Percentiles rank a stretch among this genome's conserved stretches.
phyloP scores from a whole-genome alignment of 1,139 yeast species.

The Spathaspora jeffriesii region DNA sequence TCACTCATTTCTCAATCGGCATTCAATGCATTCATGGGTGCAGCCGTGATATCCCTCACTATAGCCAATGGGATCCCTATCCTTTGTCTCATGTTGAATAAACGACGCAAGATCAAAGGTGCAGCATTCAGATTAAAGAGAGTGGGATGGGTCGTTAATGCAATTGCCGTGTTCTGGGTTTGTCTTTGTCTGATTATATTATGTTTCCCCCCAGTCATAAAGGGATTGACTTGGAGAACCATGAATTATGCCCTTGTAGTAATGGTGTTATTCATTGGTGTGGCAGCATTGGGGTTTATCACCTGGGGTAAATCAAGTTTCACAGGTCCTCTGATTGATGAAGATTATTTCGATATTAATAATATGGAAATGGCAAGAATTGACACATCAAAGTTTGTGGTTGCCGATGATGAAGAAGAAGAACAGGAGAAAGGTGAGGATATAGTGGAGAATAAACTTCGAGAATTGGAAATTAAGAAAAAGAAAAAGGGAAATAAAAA shows the following conservation, averaged over 20 bases:
- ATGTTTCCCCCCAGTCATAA: slow-evolving; percentile 75
- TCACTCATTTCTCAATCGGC: slow-evolving; percentile 75
- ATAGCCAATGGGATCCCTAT: slow-evolving; percentile 81
- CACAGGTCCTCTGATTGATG: slow-evolving; percentile 65
- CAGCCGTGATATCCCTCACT: slow-evolving; percentile 78
- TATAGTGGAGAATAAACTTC: not conserved
- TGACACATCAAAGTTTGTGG: slow-evolving; percentile 13
- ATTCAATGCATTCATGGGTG: slow-evolving; percentile 82
- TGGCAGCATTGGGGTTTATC: slow-evolving; percentile 52
- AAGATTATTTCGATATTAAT: slow-evolving; percentile 45
- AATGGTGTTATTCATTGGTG: slow-evolving; percentile 45
- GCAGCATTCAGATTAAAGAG: slow-evolving; percentile 69
- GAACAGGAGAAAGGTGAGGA: slow-evolving; percentile 11
- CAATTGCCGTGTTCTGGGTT: slow-evolving; percentile 62
- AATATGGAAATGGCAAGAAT: slow-evolving; percentile 21
- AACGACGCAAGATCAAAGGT: slow-evolving; percentile 64
- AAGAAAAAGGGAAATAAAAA: not conserved
- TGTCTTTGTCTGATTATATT: slow-evolving; percentile 59
- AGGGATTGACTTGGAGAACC: slow-evolving; percentile 52
- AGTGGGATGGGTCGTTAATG: slow-evolving; percentile 66
- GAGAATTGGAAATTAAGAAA: slow-evolving; percentile 11
- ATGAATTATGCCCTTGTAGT: slow-evolving; percentile 81
- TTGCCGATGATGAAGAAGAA: slow-evolving; percentile 15
- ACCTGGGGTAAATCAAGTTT: slow-evolving; percentile 63
- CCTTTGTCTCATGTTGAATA: slow-evolving; percentile 58